phyloP scores from a whole-genome alignment of 495 filamentous ascomycete species.

The Penicillium antarcticum region DNA sequence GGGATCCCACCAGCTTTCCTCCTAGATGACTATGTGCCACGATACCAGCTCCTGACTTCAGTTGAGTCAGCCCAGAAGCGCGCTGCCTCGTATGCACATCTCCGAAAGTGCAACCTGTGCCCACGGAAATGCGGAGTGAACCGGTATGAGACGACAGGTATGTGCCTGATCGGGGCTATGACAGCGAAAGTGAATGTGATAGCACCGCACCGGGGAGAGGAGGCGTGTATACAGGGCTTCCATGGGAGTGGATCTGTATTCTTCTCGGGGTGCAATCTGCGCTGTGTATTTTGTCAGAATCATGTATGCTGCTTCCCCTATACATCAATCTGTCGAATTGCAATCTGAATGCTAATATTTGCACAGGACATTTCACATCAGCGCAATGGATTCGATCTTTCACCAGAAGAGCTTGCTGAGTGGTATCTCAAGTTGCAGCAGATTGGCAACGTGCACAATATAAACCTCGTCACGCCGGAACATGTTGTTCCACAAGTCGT shows the following conservation, averaged over 20 bases:
- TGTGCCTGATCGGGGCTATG: slow-evolving; percentile 67
- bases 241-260: slow-evolving; percentile 73
- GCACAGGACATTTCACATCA: slow-evolving; percentile 65
- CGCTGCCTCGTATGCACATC: slow-evolving; percentile 62
- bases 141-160: slow-evolving; percentile 66
- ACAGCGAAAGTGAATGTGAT: slow-evolving; percentile 73
- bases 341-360: neutral
- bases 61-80: slow-evolving; percentile 61
- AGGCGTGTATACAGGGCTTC: slow-evolving; percentile 74
- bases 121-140: slow-evolving; percentile 71
- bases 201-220: slow-evolving; percentile 56
- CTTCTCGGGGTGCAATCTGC: slow-evolving; percentile 70
- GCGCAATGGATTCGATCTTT: slow-evolving; percentile 69
- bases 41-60: slow-evolving; percentile 59
- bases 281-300: slow-evolving; percentile 82
- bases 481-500: slow-evolving; percentile 78
- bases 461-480: slow-evolving; percentile 75
- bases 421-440: slow-evolving; percentile 74
- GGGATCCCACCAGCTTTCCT: slow-evolving; percentile 76
- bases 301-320: slow-evolving; percentile 32
- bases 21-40: slow-evolving; percentile 67
- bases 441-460: slow-evolving; percentile 70
- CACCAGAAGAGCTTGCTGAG: slow-evolving; percentile 68
- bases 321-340: too few species aligned
- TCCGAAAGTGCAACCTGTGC: slow-evolving; percentile 73